phyloP scores from a whole-genome alignment of 2,329 filamentous ascomycete species.

The Alternaria incomplexa region DNA sequence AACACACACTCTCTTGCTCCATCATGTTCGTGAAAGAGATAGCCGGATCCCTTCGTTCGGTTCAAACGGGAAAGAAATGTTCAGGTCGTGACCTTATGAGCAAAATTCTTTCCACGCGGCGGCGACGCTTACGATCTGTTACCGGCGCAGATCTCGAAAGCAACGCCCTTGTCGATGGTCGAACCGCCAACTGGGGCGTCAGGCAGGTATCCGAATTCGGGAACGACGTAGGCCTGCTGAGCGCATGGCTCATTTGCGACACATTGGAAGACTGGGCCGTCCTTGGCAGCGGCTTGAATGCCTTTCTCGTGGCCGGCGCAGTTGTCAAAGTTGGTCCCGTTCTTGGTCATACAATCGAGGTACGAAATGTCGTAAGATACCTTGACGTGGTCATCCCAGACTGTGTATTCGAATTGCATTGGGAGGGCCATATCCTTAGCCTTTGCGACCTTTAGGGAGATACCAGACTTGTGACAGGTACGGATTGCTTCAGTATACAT shows the following conservation, averaged over 20 bases:
- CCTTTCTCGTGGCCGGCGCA: slow-evolving; percentile 21
- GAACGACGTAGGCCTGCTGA: slow-evolving; percentile 13
- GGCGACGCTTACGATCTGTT: not conserved
- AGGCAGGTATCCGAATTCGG: slow-evolving; percentile 15
- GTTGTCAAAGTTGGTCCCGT: slow-evolving; percentile 8
- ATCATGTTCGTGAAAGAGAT: not conserved
- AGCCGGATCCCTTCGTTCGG: not conserved
- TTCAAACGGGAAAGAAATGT: not conserved
- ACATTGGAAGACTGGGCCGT: slow-evolving; percentile 10
- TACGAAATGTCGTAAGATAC: slow-evolving; percentile 24
- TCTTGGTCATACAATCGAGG: slow-evolving; percentile 19
- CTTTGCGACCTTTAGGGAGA: slow-evolving; percentile 21
- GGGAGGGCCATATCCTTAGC: no score
- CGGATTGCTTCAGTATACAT: slow-evolving; percentile 14
- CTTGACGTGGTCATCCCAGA: slow-evolving; percentile 8
- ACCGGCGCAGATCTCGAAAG: slow-evolving; percentile 21
- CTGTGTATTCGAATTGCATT: slow-evolving; percentile 26
- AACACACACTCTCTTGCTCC: not conserved
- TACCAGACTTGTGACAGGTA: slow-evolving; percentile 4
- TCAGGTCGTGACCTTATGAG: not conserved
- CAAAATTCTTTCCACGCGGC: not conserved
- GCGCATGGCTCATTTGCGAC: slow-evolving; percentile 11
- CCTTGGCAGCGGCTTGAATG: slow-evolving; percentile 15
- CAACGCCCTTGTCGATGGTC: slow-evolving; percentile 11
- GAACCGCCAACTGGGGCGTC: slow-evolving; percentile 18